Evolutionary conservation across 164 flowering plant species (phyloP).

Genomic region (Paratinospora sagittata): DNA sequence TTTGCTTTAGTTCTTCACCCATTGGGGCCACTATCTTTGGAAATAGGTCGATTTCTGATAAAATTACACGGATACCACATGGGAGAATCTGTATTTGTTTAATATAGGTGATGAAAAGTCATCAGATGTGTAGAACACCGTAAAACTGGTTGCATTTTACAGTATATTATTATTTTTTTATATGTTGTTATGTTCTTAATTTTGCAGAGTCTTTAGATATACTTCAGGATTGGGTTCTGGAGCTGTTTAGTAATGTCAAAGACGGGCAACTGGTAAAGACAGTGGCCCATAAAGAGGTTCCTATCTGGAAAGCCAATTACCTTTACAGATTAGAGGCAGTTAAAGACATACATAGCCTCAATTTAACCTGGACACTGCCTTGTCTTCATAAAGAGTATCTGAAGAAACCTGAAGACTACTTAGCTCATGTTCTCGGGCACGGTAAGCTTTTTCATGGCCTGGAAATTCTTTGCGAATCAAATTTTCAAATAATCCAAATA

Average conservation of each 20-base stretch:
- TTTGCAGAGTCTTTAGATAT: slow-evolving; percentile 76
- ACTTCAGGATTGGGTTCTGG: slow-evolving; percentile 80
- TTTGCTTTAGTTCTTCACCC: too few species aligned
- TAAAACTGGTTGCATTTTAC: too few species aligned
- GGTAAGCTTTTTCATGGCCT: slow-evolving; percentile 41
- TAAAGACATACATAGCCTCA: slow-evolving; percentile 84
- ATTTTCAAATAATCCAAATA: neutral
- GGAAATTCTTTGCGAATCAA: neutral
- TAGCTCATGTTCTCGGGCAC: slow-evolving; percentile 93
- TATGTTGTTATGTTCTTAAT: slow-evolving; percentile 13
- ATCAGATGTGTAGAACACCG: too few species aligned
- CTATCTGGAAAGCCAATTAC: slow-evolving; percentile 81
- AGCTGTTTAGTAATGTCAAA: slow-evolving; percentile 57
- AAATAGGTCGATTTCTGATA: too few species aligned
- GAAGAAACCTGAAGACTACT: slow-evolving; percentile 89
- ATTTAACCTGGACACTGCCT: slow-evolving; percentile 88
- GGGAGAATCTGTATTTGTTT: neutral
- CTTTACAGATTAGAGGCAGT: slow-evolving; percentile 81
- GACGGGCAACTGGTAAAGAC: slow-evolving; percentile 35
- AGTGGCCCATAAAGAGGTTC: slow-evolving; percentile 30
- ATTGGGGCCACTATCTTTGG: too few species aligned
- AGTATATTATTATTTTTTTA: too few species aligned
- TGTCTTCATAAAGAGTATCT: slow-evolving; percentile 68
- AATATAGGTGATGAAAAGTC: neutral
- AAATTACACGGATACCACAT: neutral